Conservation (phyloP, 2,329 filamentous ascomycete species). For the Neofusicoccum kwambonambiense region DNA sequence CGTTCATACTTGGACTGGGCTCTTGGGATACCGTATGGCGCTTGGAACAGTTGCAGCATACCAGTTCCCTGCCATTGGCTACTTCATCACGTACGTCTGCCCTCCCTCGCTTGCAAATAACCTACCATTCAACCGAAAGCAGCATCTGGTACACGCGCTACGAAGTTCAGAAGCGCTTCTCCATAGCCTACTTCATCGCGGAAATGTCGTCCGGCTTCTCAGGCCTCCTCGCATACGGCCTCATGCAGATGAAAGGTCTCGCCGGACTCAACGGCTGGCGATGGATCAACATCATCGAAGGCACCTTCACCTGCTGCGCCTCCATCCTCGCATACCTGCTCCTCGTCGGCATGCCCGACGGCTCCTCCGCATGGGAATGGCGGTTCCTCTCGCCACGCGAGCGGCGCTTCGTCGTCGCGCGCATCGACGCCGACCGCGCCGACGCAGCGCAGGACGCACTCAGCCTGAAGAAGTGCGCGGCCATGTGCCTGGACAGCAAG, state of each 20-base stretch:
- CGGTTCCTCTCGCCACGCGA: constrained; percentile 24
- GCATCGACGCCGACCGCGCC: constrained; percentile 38
- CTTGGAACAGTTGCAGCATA: constrained; percentile 11
- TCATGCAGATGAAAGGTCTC: constrained; percentile 33
- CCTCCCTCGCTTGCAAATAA: neutral
- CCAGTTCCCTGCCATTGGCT: neutral
- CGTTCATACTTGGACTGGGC: neutral
- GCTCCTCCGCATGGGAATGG: constrained; percentile 22
- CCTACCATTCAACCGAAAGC: neutral
- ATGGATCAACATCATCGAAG: neutral
- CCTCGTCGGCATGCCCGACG: no score
- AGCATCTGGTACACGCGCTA: constrained; percentile 36
- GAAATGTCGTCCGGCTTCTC: constrained; percentile 36
- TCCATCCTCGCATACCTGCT: no score
- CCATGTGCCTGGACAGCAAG: constrained; percentile 68
- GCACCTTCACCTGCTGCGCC: no score
- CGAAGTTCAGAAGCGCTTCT: constrained; percentile 36
- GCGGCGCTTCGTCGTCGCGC: constrained; percentile 29
- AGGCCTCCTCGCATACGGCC: constrained; percentile 35
- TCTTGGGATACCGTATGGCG: constrained; percentile 12
- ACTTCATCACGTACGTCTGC: neutral
- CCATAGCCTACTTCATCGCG: constrained; percentile 35
- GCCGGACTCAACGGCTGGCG: constrained; percentile 32
- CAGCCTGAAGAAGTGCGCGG: constrained; percentile 25
- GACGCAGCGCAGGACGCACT: constrained; percentile 32